Percentiles rank a stretch among this genome's conserved stretches.
phyloP scores from a whole-genome alignment of 1,284 basidiomycete genomes.

The Pseudozyma sp. region DNA sequence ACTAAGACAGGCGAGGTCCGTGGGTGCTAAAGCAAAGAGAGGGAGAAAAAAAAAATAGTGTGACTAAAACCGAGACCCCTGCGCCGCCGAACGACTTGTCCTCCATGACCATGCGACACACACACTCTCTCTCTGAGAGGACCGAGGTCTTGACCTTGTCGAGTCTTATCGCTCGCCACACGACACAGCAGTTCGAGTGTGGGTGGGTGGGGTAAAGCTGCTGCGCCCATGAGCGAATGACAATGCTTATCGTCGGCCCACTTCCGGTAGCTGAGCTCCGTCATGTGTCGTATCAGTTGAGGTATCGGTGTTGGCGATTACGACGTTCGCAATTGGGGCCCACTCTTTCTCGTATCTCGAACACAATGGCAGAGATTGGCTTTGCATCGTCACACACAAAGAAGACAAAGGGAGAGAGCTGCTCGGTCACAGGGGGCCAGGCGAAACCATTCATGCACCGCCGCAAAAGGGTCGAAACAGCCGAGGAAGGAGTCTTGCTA shows the following conservation, averaged over 20 bases:
- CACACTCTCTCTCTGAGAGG: background rate
- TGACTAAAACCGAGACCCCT: constrained; percentile 14
- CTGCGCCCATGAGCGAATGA: too few relatives aligned
- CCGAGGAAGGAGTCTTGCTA: background rate
- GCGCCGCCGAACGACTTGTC: background rate
- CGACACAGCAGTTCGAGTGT: background rate
- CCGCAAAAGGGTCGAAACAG: constrained; percentile 5
- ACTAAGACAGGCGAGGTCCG: background rate
- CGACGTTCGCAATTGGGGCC: too few relatives aligned
- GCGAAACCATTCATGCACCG: constrained; percentile 1
- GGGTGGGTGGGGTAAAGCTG: too few relatives aligned
- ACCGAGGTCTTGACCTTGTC: background rate
- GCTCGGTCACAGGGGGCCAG: constrained; percentile 10
- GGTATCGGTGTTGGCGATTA: too few relatives aligned
- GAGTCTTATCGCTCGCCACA: background rate
- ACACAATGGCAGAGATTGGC: too few relatives aligned
- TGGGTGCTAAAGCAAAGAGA: background rate
- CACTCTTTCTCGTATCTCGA: too few relatives aligned
- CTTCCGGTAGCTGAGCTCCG: too few relatives aligned
- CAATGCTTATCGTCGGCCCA: constrained; percentile 1
- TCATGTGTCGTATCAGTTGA: too few relatives aligned
- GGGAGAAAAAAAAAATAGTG: background rate
- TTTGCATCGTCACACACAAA: too few relatives aligned
- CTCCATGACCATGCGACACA: background rate
- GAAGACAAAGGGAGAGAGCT: background rate